Evolutionary conservation across 2,329 filamentous ascomycete species (phyloP), one percentile per base, ranked within the genome.

Genomic region (Aspergillus puulaauensis): DNA sequence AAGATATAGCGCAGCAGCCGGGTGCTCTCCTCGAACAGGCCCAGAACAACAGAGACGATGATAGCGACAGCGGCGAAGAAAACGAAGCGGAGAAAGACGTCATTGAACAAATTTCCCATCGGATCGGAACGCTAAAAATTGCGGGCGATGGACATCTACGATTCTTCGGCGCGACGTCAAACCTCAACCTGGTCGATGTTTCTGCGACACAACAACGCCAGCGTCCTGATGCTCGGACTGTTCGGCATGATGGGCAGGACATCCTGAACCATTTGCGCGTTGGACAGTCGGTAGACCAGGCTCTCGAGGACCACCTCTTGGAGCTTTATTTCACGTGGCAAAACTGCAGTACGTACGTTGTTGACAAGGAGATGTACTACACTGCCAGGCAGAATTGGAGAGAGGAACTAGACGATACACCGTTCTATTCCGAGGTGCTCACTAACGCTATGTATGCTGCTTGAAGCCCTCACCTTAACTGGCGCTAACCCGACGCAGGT

Each of bases 311-410:
- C 27, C 79, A 80, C 63, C 70, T 81, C 1, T 68, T 78, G 6
- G 70, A 75, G 35, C 69, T 80, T 0, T 81, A 77, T 54, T 81
- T 81, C 55, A 73, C 77, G 1, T 81, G 79, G 79, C 77, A 81
- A 61, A 79, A 81, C 47, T 72, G 78, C 6, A 75, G 74, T 43
- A 75, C 77, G 46, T 76, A 79, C 46, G 72, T 79, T 1, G 76
- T 81, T 3, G 77, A 81, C 53, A 73, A 75, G 44, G 71, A 74
- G 21, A 75, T 76, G 70, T 77, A 69, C 50, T 68, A 72, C 64
- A 67, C 60, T 35, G 74, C 69, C 15, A 67, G 70, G 40, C 53
- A 58, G 5, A 73, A 71, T 46, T 75, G 73, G 73, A 44, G 56
- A 17, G 66, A 74, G 19, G 72, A 74, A 58, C 63, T 64, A 12